Base-by-base conservation (phyloP, 305 asterid species). In the Fraxinus albicans region DNA sequence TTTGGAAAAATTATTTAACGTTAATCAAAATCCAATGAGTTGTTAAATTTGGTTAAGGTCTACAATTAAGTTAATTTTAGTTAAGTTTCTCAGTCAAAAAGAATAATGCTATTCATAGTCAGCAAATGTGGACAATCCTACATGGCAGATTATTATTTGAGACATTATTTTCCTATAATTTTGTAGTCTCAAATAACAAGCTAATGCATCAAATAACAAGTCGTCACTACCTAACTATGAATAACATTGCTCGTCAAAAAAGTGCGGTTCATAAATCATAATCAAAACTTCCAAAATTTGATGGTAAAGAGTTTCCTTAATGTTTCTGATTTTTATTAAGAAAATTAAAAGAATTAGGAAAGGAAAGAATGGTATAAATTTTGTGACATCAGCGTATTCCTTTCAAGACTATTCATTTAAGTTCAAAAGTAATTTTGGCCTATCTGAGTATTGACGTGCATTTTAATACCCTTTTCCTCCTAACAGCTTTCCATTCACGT, bases 401-500 rank as follows among this genome's bases (percentile, higher is more conserved):
- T 63, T 1, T 63, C 6, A 21, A 63, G 73, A 23, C 1, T 23
- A 63, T 63, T 23, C 13, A 35, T 63, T 4, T 63, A 1, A 63
- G 13, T 63, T 63, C 34, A 21, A 3, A 6, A 4, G 38, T 69
- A 69, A 29, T 69, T 69, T 69, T 29, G n/a, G 75, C 75, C 36
- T 67, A 29, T 3, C 38, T 4, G 9, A 27, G 8, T 12, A 69
- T 29, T 69, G 35, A 69, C 38, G 1, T 65, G 10, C 53, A 15
- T 44, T 73, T 53, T 34, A 73, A 27, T 33, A 38, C 10, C 13
- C 53, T 82, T 36, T 81, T 73, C 34, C 77, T 74, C n/a, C 88
- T 17, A 80, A 83, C 91, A 96, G 99, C 81, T 84, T 44, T 94
- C 97, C 75, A 83, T 93, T 87, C 94, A 96, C 73, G 81, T 94